Conservation (phyloP, 2,329 filamentous ascomycete species). For the Penicillium griseofulvum region DNA sequence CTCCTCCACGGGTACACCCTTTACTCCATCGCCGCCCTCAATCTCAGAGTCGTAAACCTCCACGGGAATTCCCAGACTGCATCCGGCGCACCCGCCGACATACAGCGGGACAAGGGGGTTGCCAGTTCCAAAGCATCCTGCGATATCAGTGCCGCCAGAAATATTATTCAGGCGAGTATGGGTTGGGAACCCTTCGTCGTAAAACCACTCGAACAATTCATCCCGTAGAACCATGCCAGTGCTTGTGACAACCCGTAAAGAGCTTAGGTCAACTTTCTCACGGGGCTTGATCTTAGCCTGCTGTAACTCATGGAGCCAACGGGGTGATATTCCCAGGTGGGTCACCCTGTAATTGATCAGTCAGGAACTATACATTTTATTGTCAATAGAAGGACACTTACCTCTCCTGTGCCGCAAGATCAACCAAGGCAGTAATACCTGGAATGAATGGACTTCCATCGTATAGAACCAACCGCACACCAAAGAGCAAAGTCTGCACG, state of each 20-base stretch:
- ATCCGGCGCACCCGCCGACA: slow-evolving; percentile 54
- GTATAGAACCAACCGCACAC: slow-evolving; percentile 67
- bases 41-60: slow-evolving; percentile 57
- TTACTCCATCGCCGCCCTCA: slow-evolving; percentile 30
- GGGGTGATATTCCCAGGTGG: slow-evolving; percentile 70
- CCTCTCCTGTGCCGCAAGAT: slow-evolving; percentile 56
- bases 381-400: neutral
- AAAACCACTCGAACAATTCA: slow-evolving; percentile 75
- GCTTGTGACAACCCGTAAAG: slow-evolving; percentile 61
- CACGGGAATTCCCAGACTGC: slow-evolving; percentile 53
- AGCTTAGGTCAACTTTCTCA: slow-evolving; percentile 61
- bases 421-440: slow-evolving; percentile 51
- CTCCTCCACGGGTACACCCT: slow-evolving; percentile 53
- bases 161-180: slow-evolving; percentile 58
- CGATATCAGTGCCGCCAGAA: slow-evolving; percentile 34
- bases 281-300: slow-evolving; percentile 63
- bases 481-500: slow-evolving; percentile 58
- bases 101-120: slow-evolving; percentile 68
- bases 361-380: no score
- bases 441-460: slow-evolving; percentile 80
- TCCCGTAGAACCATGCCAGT: slow-evolving; percentile 83
- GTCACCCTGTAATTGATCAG: slow-evolving; percentile 65
- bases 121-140: slow-evolving; percentile 39
- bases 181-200: slow-evolving; percentile 68
- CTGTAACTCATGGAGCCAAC: slow-evolving; percentile 72